Evolutionary conservation across 352 stramenopile genomes (phyloP).

Genomic region (Globisporangium okanoganense): DNA sequence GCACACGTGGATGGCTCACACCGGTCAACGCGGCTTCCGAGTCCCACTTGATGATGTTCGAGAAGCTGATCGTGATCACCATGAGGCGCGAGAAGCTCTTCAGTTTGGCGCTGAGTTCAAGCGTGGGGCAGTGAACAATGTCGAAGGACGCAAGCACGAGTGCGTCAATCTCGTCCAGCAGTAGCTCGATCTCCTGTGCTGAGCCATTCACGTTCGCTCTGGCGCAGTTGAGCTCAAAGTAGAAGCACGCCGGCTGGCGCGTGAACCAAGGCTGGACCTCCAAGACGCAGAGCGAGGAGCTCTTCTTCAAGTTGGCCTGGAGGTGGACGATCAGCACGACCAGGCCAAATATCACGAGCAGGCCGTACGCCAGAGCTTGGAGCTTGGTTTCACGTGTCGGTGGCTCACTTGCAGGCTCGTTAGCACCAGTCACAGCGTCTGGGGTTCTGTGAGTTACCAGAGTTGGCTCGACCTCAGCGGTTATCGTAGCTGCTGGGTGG

Average conservation of each 20-base stretch:
- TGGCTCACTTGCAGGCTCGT: not conserved
- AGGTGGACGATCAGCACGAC: constrained; percentile 19
- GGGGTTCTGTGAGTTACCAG: not conserved
- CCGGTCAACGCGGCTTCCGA: constrained; percentile 20
- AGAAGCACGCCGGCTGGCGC: constrained; percentile 20
- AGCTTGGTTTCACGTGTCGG: not conserved
- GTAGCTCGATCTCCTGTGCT: constrained; percentile 8
- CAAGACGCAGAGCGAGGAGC: constrained; percentile 20
- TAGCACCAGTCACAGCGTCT: not conserved
- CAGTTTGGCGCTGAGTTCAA: constrained; percentile 29
- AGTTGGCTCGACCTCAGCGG: not conserved
- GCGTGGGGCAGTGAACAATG: constrained; percentile 30
- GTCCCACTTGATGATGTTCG: constrained; percentile 26
- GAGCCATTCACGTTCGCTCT: constrained; percentile 10
- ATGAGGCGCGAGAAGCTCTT: constrained; percentile 26
- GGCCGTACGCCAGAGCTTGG: not conserved
- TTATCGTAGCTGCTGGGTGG: not conserved
- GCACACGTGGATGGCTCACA: constrained; percentile 19
- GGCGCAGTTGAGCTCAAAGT: constrained; percentile 26
- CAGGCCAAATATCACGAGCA: constrained; percentile 16
- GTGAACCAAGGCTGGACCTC: constrained; percentile 28
- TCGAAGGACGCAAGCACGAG: constrained; percentile 21
- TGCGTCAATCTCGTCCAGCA: constrained; percentile 21
- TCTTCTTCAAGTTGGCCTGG: constrained; percentile 1
- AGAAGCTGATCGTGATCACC: constrained; percentile 38